phyloP scores from a whole-genome alignment of 208 protist species.

The Crithidia bombi region DNA sequence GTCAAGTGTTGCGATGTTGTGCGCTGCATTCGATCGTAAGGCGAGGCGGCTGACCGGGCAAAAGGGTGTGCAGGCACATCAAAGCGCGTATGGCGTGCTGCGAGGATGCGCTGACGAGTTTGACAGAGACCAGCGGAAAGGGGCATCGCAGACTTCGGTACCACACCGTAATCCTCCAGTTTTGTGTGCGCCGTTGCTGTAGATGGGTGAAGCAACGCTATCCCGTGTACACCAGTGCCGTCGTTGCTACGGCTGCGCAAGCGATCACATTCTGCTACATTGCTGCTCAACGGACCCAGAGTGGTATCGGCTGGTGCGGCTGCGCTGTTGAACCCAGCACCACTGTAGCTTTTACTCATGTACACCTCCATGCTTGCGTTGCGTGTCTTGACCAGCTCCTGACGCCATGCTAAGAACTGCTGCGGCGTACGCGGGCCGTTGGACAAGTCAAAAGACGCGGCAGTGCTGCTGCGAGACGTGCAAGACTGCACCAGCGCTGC shows the following conservation, averaged over 20 bases:
- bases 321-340: no score
- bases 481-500: neutral
- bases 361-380: neutral
- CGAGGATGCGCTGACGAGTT: no score
- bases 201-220: no score
- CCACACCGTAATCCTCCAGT: no score
- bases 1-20: neutral
- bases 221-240: no score
- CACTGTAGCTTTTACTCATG: neutral
- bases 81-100: neutral
- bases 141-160: no score
- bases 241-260: no score
- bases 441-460: neutral
- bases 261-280: no score
- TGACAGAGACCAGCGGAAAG: no score
- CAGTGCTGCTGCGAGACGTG: neutral
- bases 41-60: neutral
- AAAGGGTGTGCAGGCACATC: neutral
- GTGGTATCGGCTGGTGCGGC: no score
- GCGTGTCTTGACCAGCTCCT: conserved; percentile 2
- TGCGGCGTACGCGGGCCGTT: conserved; percentile 6
- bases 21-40: neutral
- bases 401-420: conserved; percentile 11
- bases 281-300: no score
- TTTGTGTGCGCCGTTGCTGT: no score